These are phyloP conservation scores for Penicillium glabrum DNA, from an alignment of 2,329 filamentous ascomycete species.

Conservation along the genomic window DNA sequence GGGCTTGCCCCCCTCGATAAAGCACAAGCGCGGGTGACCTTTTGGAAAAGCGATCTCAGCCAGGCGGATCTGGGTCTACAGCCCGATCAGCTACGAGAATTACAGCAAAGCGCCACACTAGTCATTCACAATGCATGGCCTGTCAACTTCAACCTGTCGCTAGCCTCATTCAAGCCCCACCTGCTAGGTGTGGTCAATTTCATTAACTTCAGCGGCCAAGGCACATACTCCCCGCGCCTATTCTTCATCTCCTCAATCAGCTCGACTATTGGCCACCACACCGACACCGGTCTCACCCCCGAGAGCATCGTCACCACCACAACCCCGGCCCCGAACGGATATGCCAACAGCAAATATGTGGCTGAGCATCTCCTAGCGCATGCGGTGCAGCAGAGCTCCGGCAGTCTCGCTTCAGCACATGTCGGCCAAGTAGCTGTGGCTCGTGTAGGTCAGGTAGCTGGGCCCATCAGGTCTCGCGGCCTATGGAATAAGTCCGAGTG, in stretches of 20 bases:
- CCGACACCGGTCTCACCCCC: slow-evolving; percentile 16
- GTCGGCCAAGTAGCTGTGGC: slow-evolving; percentile 2
- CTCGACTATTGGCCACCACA: slow-evolving; percentile 19
- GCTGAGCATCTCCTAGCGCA: slow-evolving; percentile 47
- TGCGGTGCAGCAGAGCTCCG: slow-evolving; percentile 16
- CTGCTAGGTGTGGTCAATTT: slow-evolving; percentile 17
- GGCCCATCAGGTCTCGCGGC: slow-evolving; percentile 36
- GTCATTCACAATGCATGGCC: slow-evolving; percentile 42
- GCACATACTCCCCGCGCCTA: slow-evolving; percentile 15
- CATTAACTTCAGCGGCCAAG: slow-evolving; percentile 24
- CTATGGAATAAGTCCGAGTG: slow-evolving; percentile 57
- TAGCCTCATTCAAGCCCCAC: slow-evolving; percentile 14
- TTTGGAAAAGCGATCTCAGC: neutral
- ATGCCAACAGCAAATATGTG: slow-evolving; percentile 37
- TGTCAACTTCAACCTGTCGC: slow-evolving; percentile 24
- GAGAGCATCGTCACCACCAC: slow-evolving; percentile 18
- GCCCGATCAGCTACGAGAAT: slow-evolving; percentile 16
- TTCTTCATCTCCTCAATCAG: slow-evolving; percentile 31
- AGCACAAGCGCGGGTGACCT: neutral
- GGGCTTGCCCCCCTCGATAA: neutral
- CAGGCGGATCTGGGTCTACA: slow-evolving; percentile 25
- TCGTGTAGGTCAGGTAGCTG: slow-evolving; percentile 38
- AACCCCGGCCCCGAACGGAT: slow-evolving; percentile 35
- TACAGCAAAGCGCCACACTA: slow-evolving; percentile 23
- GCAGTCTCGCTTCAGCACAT: no score